Evolutionary conservation across 805 yeast species (phyloP).

Genomic region (Alloascoidea hylecoeti): DNA sequence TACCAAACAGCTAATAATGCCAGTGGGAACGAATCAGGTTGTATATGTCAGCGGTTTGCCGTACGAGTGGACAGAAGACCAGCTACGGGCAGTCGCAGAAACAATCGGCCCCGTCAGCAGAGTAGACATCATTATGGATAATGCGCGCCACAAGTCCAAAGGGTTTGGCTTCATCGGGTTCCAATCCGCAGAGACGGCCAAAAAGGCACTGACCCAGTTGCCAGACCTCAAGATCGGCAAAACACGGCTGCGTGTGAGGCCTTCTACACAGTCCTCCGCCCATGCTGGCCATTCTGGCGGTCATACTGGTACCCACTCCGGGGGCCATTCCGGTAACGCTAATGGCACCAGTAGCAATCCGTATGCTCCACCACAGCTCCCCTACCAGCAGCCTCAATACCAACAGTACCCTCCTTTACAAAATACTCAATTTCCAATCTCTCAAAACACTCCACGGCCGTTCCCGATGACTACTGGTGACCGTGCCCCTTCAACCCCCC

Average conservation of each 20-base stretch:
- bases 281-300: no score
- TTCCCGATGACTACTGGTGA: not conserved
- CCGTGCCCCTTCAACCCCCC: no score
- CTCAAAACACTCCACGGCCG: not conserved
- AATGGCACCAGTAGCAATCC: not conserved
- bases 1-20: no score
- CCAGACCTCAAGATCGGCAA: not conserved
- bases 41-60: slow-evolving; percentile 1
- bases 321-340: no score
- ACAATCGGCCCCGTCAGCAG: not conserved
- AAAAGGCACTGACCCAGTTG: not conserved
- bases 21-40: no score
- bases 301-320: no score
- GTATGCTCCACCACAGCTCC: not conserved
- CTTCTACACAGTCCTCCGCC: slow-evolving; percentile 1
- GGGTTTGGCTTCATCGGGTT: not conserved
- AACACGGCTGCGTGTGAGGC: slow-evolving; percentile 1
- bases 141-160: not conserved
- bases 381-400: not conserved
- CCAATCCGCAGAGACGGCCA: not conserved
- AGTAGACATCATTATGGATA: not conserved
- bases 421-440: not conserved
- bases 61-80: slow-evolving; percentile 1
- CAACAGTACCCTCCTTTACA: not conserved
- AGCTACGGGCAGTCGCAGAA: not conserved